Evolutionary conservation across 2,329 filamentous ascomycete genomes (phyloP).

Genomic region (Neophaeococcomyces aloes): DNA sequence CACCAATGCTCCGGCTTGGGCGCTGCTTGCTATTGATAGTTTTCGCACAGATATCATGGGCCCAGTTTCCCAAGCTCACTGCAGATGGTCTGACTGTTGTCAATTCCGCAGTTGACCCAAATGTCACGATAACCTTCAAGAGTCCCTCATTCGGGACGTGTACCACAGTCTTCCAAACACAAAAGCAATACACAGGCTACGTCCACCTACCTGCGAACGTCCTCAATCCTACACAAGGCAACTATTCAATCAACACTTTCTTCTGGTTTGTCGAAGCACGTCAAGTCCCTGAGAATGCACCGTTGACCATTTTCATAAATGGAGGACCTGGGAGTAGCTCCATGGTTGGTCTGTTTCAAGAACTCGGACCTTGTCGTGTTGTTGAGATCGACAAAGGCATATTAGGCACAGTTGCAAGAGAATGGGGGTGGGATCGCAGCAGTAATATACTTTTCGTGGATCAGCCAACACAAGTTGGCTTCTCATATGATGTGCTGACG

Average conservation of each 20-base stretch:
- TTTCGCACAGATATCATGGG: conserved; percentile 1
- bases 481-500: conserved; percentile 38
- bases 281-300: conserved; percentile 35
- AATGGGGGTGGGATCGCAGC: conserved; percentile 42
- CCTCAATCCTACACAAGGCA: conserved; percentile 24
- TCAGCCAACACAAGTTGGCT: conserved; percentile 42
- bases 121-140: conserved; percentile 60
- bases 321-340: conserved; percentile 44
- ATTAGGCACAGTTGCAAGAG: conserved; percentile 35
- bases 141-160: conserved; percentile 50
- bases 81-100: conserved; percentile 41
- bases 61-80: conserved; percentile 16
- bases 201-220: conserved; percentile 45
- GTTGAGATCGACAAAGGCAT: conserved; percentile 31
- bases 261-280: conserved; percentile 36
- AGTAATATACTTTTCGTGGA: conserved; percentile 32
- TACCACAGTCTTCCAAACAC: conserved; percentile 51
- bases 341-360: conserved; percentile 44
- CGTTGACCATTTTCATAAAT: conserved; percentile 43
- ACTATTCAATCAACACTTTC: conserved; percentile 28
- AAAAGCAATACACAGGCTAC: conserved; percentile 63
- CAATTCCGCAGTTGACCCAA: conserved; percentile 48
- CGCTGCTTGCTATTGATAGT: neutral
- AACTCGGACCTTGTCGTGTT: conserved; percentile 36
- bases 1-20: too few species aligned